phyloP scores from a whole-genome alignment of 2,329 filamentous ascomycete genomes.

The Penicillium sp. region DNA sequence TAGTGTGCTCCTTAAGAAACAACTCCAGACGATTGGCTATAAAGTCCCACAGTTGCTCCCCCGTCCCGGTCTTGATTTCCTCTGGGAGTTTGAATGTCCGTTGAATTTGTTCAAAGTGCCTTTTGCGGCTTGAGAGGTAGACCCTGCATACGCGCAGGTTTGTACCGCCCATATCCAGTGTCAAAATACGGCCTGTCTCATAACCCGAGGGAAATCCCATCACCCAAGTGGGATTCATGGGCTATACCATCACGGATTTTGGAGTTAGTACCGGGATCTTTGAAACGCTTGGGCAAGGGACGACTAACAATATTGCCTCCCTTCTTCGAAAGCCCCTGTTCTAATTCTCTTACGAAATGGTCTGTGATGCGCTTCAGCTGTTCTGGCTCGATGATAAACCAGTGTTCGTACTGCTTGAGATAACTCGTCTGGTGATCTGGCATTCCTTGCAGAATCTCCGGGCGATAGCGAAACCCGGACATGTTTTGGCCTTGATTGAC shows the following conservation, averaged over 20 bases:
- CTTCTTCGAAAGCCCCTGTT: constrained; percentile 73
- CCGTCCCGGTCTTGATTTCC: constrained; percentile 74
- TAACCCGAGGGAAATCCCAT: constrained; percentile 76
- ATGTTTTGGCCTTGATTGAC: neutral
- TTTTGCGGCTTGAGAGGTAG: constrained; percentile 72
- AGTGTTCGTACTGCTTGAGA: constrained; percentile 73
- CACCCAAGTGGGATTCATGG: constrained; percentile 92
- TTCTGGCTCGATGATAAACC: constrained; percentile 69
- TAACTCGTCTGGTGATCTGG: constrained; percentile 53
- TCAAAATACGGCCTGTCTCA: constrained; percentile 77
- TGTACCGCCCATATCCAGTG: constrained; percentile 87
- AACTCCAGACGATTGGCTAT: constrained; percentile 79
- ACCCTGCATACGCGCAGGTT: constrained; percentile 88
- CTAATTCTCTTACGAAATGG: constrained; percentile 79
- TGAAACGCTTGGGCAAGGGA: neutral
- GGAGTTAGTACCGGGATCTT: neutral
- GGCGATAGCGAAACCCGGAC: constrained; percentile 15
- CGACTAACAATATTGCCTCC: constrained; percentile 79
- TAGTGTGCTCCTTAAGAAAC: constrained; percentile 74
- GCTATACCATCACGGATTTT: constrained; percentile 50
- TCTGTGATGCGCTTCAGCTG: constrained; percentile 85
- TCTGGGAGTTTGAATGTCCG: constrained; percentile 85
- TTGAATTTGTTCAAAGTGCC: constrained; percentile 81
- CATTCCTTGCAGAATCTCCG: constrained; percentile 39
- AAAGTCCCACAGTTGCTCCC: constrained; percentile 82